phyloP scores from a whole-genome alignment of 306 rosid genomes.

The cucumber (Cucumis sativus) region Cucumber_9930_V3 NC_026660.2:28321501-28322000 shows the following conservation, averaged over 20 bases:
- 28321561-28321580: not conserved
- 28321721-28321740: not conserved
- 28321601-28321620: not conserved
- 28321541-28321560: constrained; percentile 17
- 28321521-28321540: constrained; percentile 48
- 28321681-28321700: not conserved
- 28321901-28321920: constrained; percentile 13
- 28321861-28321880: constrained; percentile 14
- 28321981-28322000: constrained; percentile 39
- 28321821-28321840: constrained; percentile 52
- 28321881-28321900: constrained; percentile 6
- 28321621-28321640: not conserved
- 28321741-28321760: not conserved
- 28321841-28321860: constrained; percentile 22
- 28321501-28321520: constrained; percentile 40
- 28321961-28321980: constrained; percentile 54
- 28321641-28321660: not conserved
- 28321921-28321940: constrained; percentile 7
- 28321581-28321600: not conserved
- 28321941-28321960: constrained; percentile 31
- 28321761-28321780: not conserved
- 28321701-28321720: not conserved
- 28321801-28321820: constrained; percentile 7
- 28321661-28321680: not conserved
- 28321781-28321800: not conserved